Evolutionary conservation across 2,329 filamentous ascomycete genomes (phyloP).

Genomic region (Exserohilum rostratum): DNA sequence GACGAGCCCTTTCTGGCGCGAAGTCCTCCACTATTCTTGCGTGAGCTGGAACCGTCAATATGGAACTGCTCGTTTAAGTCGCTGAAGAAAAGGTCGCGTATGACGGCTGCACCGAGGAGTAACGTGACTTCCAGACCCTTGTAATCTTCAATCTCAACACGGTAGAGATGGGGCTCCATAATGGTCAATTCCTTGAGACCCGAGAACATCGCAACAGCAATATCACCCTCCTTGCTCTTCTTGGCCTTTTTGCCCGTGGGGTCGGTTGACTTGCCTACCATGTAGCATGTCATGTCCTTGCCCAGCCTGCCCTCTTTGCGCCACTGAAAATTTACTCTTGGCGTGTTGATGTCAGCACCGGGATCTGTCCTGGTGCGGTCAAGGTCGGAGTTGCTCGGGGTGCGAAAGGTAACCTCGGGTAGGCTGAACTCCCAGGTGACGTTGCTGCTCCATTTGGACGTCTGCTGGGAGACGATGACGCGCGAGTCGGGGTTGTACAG

Average conservation of each 20-base stretch:
- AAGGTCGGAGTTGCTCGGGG: slow-evolving; percentile 77
- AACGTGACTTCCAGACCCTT: slow-evolving; percentile 90
- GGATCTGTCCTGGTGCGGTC: slow-evolving; percentile 74
- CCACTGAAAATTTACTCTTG: slow-evolving; percentile 86
- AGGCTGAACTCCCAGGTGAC: slow-evolving; percentile 92
- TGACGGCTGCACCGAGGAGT: slow-evolving; percentile 64
- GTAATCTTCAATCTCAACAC: slow-evolving; percentile 90
- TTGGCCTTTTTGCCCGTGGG: slow-evolving; percentile 68
- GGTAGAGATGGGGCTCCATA: slow-evolving; percentile 89
- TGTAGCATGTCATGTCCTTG: slow-evolving; percentile 86
- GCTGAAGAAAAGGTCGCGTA: slow-evolving; percentile 67
- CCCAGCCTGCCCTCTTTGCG: slow-evolving; percentile 83
- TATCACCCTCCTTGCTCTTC: slow-evolving; percentile 86
- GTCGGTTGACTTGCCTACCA: slow-evolving; percentile 76
- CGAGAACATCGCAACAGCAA: slow-evolving; percentile 84
- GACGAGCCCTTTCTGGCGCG: slow-evolving; percentile 45
- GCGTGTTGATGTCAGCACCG: slow-evolving; percentile 58
- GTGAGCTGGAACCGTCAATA: slow-evolving; percentile 56
- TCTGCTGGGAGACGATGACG: slow-evolving; percentile 71
- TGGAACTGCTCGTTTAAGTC: slow-evolving; percentile 80
- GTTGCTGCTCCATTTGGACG: slow-evolving; percentile 78
- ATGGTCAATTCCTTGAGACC: slow-evolving; percentile 78
- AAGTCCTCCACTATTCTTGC: slow-evolving; percentile 48
- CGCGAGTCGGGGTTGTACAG: slow-evolving; percentile 94
- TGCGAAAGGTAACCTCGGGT: slow-evolving; percentile 81